Conservation (phyloP, 176 grass and related monocot species). For the Oryza australiensis region DNA sequence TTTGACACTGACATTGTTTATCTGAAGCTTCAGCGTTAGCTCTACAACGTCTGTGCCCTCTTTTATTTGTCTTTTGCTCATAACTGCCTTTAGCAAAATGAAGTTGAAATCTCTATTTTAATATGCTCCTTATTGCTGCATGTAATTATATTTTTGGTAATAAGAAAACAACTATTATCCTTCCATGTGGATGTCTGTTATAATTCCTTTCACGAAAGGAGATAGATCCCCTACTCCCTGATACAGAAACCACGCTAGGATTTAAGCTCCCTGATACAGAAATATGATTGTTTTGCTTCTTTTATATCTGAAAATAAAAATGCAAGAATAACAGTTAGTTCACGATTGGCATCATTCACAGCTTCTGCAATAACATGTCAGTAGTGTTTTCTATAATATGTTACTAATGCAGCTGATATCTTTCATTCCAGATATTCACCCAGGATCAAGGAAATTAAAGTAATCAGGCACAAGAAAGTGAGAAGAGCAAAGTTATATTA, state of each 20-base stretch:
- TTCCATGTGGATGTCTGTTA: background rate
- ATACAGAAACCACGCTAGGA: background rate
- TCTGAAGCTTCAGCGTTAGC: conserved; percentile 4
- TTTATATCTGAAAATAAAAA: conserved; percentile 8
- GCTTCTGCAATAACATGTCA: background rate
- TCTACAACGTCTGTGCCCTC: background rate
- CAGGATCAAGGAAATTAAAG: conserved; percentile 96
- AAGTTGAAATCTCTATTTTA: background rate
- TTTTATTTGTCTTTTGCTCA: background rate
- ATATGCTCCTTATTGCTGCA: background rate
- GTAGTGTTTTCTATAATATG: background rate
- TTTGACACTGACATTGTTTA: conserved; percentile 22
- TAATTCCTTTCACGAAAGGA: background rate
- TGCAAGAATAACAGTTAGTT: conserved; percentile 8
- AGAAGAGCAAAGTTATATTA: conserved; percentile 97
- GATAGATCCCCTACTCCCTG: background rate
- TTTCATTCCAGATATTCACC: conserved; percentile 79
- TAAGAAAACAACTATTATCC: background rate
- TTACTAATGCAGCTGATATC: background rate
- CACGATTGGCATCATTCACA: background rate
- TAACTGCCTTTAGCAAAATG: background rate
- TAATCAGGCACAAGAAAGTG: conserved; percentile 90
- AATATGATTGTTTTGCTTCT: conserved; percentile 1
- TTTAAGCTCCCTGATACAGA: background rate
- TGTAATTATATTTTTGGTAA: background rate